Evolutionary conservation across 371 early-diverging fungal species (phyloP), one percentile per base, ranked within the genome.

Genomic region (Rhizopus stolonifer): DNA sequence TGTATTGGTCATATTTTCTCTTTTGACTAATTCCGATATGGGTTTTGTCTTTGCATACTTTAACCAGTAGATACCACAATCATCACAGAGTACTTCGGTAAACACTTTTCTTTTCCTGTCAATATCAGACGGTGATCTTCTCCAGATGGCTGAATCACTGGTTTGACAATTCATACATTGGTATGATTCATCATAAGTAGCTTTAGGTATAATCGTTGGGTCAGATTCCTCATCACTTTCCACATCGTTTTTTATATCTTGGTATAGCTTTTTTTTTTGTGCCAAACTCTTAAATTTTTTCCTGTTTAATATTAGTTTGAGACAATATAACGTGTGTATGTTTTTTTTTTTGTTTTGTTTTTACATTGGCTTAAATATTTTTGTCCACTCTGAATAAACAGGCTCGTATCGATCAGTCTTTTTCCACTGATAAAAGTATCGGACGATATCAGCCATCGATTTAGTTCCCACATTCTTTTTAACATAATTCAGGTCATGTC

Each of bases 381-480:
- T 81, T 46, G 88, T 87, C 72, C 84, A 89, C 44, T 85, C 77
- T 1, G 83, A 80, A 63, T 89, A 89, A 1, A 85, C 82, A 2
- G 80, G 71, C 32, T 80, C 80, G 54, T 87, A 89, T 0, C 84
- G 75, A 39, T 80, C 77, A 0, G 86, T 78, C 53, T 89, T 89
- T 58, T 89, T 89, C 87, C 87, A 88, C 31, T 69, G 67, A 43
- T 88, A 89, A 65, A 87, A 89, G 57, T 67, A 88, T 0, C 80
- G 77, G 0, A 89, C 86, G 46, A 87, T 69, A 23, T 85, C 86
- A 8, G 74, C 79, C 79, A 83, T 82, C 6, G 73, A 54, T 58
- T 83, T 82, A 0, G 83, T 80, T 17, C 46, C 25, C 26, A 77
- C 78, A 45, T 53, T 64, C 8, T 77, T 72, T 54, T 80, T 80